A percentile compares a stretch with the other conserved stretches of the same genome.
phyloP scores from a whole-genome alignment of 495 filamentous ascomycete genomes.

The Lentithecium fluviatile region DNA sequence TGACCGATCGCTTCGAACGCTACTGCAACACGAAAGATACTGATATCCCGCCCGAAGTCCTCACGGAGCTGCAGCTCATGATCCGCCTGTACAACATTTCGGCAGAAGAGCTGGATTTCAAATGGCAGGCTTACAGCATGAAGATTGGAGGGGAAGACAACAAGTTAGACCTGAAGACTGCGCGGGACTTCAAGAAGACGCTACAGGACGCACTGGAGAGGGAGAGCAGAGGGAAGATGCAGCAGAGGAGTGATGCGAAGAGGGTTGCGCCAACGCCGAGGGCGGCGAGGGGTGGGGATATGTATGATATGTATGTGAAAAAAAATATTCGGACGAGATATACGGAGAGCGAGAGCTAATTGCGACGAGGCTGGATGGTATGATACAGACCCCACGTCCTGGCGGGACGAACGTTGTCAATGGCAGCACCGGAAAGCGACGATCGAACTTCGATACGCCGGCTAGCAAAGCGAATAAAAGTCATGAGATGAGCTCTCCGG shows the following conservation, averaged over 20 bases:
- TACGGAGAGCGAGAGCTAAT: conserved; percentile 17
- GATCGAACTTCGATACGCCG: conserved; percentile 59
- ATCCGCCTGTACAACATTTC: conserved; percentile 74
- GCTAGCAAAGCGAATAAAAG: conserved; percentile 53
- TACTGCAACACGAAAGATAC: conserved; percentile 37
- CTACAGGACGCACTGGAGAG: conserved; percentile 80
- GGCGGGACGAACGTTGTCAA: conserved; percentile 48
- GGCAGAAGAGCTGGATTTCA: conserved; percentile 84
- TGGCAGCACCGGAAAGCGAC: conserved; percentile 62
- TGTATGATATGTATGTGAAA: conserved; percentile 83
- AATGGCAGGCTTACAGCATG: conserved; percentile 96
- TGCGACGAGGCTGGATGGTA: conserved; percentile 64
- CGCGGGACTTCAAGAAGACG: conserved; percentile 78
- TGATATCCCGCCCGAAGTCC: conserved; percentile 67
- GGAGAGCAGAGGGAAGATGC: conserved; percentile 60
- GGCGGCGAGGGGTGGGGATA: conserved; percentile 58
- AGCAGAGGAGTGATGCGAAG: conserved; percentile 61
- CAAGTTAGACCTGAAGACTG: conserved; percentile 64
- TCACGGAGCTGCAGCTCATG: conserved; percentile 77
- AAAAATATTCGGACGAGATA: conserved; percentile 16
- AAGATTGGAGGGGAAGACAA: conserved; percentile 81
- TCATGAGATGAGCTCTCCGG: conserved; percentile 48
- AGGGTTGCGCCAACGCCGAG: conserved; percentile 65
- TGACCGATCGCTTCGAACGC: conserved; percentile 32
- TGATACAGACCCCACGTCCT: conserved; percentile 67